phyloP scores from a whole-genome alignment of 75 land plant genomes.

The Cunninghamia lanceolata region DNA sequence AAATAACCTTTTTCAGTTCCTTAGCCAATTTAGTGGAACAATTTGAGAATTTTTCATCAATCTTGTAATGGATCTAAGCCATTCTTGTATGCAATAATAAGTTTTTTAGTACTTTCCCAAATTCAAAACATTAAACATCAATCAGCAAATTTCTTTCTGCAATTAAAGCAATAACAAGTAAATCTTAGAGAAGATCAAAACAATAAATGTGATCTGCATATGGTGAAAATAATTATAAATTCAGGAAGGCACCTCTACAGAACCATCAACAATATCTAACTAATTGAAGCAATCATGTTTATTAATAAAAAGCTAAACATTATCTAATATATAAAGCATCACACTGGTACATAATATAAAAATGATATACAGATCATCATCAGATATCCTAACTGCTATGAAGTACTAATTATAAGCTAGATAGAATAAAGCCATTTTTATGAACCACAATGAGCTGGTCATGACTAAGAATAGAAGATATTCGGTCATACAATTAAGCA shows the following conservation, averaged over 20 bases:
- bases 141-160: not conserved
- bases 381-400: not conserved
- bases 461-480: not conserved
- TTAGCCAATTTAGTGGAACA: no score
- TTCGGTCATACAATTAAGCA: not conserved
- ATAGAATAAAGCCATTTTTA: not conserved
- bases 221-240: not conserved
- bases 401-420: not conserved
- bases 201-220: not conserved
- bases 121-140: not conserved
- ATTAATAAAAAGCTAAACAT: not conserved
- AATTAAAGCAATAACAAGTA: not conserved
- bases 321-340: not conserved
- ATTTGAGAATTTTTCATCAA: no score
- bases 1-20: no score
- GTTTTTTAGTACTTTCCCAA: not conserved
- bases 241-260: no score
- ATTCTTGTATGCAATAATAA: not conserved
- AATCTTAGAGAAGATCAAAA: not conserved
- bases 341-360: not conserved
- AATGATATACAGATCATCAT: not conserved
- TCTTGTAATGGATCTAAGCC: not conserved
- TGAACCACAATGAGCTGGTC: not conserved
- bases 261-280: no score
- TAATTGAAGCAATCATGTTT: not conserved